phyloP scores from a whole-genome alignment of 2,329 filamentous ascomycete genomes.

The Laburnicola sp. region DNA sequence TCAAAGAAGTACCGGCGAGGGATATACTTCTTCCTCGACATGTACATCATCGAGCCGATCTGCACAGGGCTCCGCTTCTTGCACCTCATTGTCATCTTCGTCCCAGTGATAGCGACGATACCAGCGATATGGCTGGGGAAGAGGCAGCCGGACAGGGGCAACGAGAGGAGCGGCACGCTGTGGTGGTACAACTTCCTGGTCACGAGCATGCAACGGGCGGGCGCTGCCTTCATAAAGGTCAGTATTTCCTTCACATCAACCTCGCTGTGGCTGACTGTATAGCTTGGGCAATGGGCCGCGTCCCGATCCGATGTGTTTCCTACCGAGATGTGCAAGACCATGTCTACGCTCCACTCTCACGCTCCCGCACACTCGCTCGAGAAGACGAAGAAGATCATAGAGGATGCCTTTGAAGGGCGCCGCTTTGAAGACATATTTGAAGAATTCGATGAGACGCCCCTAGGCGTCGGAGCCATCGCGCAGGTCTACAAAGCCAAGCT shows the following conservation, averaged over 20 bases:
- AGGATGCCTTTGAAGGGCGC: conserved; percentile 77
- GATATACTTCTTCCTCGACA: conserved; percentile 68
- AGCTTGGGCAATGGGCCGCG: conserved; percentile 97
- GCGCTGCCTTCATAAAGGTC: conserved; percentile 96
- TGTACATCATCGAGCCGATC: conserved; percentile 77
- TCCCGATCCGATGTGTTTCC: conserved; percentile 97
- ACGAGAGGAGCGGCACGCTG: conserved; percentile 78
- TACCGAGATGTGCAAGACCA: conserved; percentile 83
- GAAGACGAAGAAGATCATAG: conserved; percentile 76
- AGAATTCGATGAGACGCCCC: conserved; percentile 85
- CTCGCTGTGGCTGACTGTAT: conserved; percentile 22
- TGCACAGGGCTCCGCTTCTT: conserved; percentile 87
- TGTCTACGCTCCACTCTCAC: conserved; percentile 94
- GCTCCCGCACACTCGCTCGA: conserved; percentile 87
- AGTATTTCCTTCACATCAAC: not conserved
- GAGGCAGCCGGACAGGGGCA: conserved; percentile 64
- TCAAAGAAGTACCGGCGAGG: conserved; percentile 61
- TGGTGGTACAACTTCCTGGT: conserved; percentile 97
- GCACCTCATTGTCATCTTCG: conserved; percentile 83
- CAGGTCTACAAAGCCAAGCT: conserved; percentile 97
- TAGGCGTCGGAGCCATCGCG: conserved; percentile 94
- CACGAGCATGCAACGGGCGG: conserved; percentile 84
- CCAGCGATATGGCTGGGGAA: conserved; percentile 80
- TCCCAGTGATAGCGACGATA: conserved; percentile 80
- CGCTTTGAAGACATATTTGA: conserved; percentile 91